Evolutionary conservation across 306 rosid genomes (phyloP), one percentile per base, ranked within the genome.

Genomic region (Styphnolobium japonicum): DNA sequence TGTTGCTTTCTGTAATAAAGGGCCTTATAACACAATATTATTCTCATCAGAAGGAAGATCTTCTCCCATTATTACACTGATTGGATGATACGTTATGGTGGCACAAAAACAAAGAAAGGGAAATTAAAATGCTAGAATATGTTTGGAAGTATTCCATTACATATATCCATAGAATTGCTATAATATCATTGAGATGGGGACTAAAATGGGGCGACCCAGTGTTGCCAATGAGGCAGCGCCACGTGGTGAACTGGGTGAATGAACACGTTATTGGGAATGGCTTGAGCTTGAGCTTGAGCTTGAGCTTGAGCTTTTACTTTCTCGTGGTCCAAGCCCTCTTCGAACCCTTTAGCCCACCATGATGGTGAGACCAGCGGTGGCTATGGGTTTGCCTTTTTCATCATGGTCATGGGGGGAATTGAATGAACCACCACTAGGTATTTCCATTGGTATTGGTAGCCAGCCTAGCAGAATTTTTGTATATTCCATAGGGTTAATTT

Each of bases 81-180:
- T 90, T 84, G 90, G 96, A 79, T 83, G 66, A 82, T 80, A 75
- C 80, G 85, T 83, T 67, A 70, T 71, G 88, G 85, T 86, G 88
- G 81, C 81, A 85, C 88, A 67, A 77, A 84, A 86, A 81, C 75
- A 79, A 77, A 76, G 76, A 83, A 39, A 75, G 68, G 12, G 18
- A 75, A 71, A 71, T 46, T 55, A 11, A 56, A 82, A 82, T 86
- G 89, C 78, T 65, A 51, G 89, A 87, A 87, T 89, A 84, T 87
- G 86, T 83, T 80, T 80, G 60, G 42, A 78, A 73, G 2, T 79
- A 85, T 85, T 87, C 91, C 71, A 40, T n/a, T 42, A 57, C 77
- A 63, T 76, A 73, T 79, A 49, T n/a, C 55, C 72, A 25, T 60
- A 22, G 46, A 76, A 15, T 60, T 68, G 29, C 1, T 36, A 58